phyloP scores from a whole-genome alignment of 345 rosid genomes.

The Dovyalis caffra region DNA sequence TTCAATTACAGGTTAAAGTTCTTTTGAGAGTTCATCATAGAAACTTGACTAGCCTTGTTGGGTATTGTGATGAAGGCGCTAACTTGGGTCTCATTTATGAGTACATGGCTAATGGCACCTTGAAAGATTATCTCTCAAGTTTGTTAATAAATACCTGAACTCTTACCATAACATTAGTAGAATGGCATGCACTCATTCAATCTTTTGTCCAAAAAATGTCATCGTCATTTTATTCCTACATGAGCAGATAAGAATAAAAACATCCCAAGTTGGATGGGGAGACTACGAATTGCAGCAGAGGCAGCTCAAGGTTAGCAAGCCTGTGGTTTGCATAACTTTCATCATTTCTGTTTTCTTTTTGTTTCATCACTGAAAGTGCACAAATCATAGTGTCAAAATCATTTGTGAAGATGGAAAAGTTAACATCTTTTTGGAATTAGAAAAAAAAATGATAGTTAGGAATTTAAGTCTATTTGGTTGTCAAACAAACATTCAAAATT shows the following conservation, averaged over 20 bases:
- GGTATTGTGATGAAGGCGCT: conserved; percentile 42
- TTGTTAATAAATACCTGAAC: not conserved
- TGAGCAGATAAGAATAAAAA: conserved; percentile 29
- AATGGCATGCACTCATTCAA: no score
- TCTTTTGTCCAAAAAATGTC: no score
- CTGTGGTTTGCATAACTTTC: not conserved
- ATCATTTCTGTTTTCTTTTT: not conserved
- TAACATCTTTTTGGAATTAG: no score
- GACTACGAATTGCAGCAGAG: conserved; percentile 54
- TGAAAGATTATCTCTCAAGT: conserved; percentile 32
- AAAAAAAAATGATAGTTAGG: no score
- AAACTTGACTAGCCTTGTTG: conserved; percentile 40
- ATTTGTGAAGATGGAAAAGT: no score
- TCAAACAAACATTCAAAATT: no score
- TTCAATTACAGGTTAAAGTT: conserved; percentile 35
- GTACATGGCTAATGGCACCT: conserved; percentile 44
- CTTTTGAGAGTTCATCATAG: conserved; percentile 46
- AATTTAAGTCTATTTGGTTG: no score
- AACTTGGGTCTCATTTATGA: conserved; percentile 43
- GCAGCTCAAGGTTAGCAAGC: conserved; percentile 54
- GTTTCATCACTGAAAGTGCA: no score
- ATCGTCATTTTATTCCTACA: not conserved
- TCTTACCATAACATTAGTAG: no score
- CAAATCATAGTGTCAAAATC: no score
- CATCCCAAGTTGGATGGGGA: conserved; percentile 46